phyloP scores from a whole-genome alignment of 2,329 filamentous ascomycete species.

The Aspergillus melleus region DNA sequence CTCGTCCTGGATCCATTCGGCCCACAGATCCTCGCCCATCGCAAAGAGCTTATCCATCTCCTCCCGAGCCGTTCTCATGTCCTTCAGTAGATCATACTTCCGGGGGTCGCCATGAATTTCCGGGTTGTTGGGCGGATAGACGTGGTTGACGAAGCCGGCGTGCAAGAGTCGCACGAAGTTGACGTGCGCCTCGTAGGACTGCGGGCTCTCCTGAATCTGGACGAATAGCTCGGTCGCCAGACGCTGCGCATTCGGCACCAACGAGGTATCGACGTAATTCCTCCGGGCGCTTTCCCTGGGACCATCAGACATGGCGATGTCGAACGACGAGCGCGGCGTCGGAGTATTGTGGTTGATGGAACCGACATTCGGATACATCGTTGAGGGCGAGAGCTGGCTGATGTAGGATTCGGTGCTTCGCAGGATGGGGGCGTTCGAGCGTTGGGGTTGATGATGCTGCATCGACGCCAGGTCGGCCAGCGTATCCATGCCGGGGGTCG shows the following conservation, averaged over 20 bases:
- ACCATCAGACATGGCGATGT: conserved; percentile 47
- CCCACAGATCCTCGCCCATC: conserved; percentile 63
- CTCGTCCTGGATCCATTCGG: conserved; percentile 64
- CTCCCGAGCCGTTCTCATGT: conserved; percentile 52
- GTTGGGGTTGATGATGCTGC: conserved; percentile 47
- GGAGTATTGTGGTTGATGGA: conserved; percentile 38
- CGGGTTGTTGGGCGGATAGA: conserved; percentile 46
- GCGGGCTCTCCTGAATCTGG: conserved; percentile 47
- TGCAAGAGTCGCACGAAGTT: conserved; percentile 50
- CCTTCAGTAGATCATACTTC: conserved; percentile 47
- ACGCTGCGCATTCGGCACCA: conserved; percentile 42
- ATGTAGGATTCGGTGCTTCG: conserved; percentile 43
- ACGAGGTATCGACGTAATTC: conserved; percentile 44
- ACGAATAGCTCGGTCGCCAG: conserved; percentile 42
- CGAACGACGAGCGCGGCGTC: conserved; percentile 46
- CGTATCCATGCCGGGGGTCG: conserved; percentile 51
- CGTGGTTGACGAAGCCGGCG: conserved; percentile 48
- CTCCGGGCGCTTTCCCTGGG: conserved; percentile 40
- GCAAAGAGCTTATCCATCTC: conserved; percentile 63
- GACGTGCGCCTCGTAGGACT: conserved; percentile 49
- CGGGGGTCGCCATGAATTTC: conserved; percentile 47
- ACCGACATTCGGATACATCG: conserved; percentile 41
- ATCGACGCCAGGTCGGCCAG: conserved; percentile 49
- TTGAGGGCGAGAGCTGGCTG: conserved; percentile 44
- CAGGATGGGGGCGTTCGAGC: conserved; percentile 39